Evolutionary conservation across 805 yeast species (phyloP), one percentile per base, ranked within the genome.

Genomic region (Monosporozyma yasuniensis): DNA sequence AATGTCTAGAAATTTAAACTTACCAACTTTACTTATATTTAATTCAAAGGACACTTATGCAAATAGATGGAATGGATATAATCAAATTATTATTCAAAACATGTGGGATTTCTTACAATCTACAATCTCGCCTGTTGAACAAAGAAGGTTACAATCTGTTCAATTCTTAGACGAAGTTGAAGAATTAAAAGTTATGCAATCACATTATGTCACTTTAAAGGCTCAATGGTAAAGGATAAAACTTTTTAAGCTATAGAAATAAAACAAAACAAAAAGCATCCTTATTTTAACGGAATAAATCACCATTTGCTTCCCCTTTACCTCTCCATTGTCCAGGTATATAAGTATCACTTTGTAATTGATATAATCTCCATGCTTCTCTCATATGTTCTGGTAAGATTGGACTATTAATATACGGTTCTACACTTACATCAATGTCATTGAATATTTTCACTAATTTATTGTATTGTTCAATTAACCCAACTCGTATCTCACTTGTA

Each of bases 301-400:
- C 64, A 0, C 91, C 91, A 58, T 81, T 84, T 2, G 82, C 79
- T 45, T 78, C 85, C 12, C 87, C 87, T 60, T 84, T 87, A 7
- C 74, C 65, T 50, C 90, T 72, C 87, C 90, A 84, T 48, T 79
- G 78, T 1, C 83, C 76, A 9, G 72, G 71, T 5, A 85, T 80
- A 1, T 80, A 75, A 3, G 81, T 76, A 30, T 83, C 81, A 47
- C 76, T 79, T 59, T 89, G 96, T 42, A 75, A 54, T 55, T 78
- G 80, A 56, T 82, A 84, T 45, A 84, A 64, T 56, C 95, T 72
- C 91, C 95, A 87, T 0, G 96, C 96, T 58, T 88, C 96, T 47
- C 95, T 69, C 27, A 90, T 74, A 61, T 90, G 95, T 52, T 86
- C 89, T 0, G 97, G 96, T 32, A 79, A 72, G 43, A 90, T 64